Evolutionary conservation across 2,329 filamentous ascomycete genomes (phyloP).

Genomic region (Colletotrichum incanum): DNA sequence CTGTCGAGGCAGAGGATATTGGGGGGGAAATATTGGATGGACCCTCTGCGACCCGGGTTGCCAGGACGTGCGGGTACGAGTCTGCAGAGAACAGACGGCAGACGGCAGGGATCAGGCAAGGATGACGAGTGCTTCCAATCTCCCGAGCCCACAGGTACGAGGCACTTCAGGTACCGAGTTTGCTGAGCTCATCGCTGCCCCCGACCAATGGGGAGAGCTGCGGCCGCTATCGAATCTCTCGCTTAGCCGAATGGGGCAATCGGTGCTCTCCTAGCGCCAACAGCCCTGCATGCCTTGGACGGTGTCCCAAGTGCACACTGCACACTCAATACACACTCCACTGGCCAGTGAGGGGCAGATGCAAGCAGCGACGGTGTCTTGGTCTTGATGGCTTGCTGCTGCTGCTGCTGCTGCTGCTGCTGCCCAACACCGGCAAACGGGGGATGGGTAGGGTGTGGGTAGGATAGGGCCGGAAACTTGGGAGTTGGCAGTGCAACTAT

Average conservation of each 20-base stretch:
- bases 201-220: not conserved
- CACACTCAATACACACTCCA: too few species aligned
- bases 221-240: not conserved
- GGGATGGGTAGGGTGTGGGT: not conserved
- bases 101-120: not conserved
- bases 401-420: not conserved
- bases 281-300: not conserved
- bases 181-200: not conserved
- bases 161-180: not conserved
- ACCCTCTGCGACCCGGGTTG: not conserved
- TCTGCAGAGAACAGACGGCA: constrained; percentile 8
- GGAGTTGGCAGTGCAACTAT: not conserved
- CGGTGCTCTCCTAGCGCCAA: not conserved
- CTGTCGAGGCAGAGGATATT: not conserved
- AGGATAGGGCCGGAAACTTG: too few species aligned
- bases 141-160: constrained; percentile 5
- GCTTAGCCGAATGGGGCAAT: not conserved
- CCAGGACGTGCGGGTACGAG: not conserved
- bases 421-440: not conserved
- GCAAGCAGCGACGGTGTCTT: not conserved
- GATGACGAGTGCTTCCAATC: constrained; percentile 4
- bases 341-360: constrained; percentile 12
- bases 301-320: not conserved
- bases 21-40: constrained; percentile 7
- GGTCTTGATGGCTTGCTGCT: not conserved